phyloP scores from a whole-genome alignment of 208 protist species.

The Phytomonas sp. region DNA sequence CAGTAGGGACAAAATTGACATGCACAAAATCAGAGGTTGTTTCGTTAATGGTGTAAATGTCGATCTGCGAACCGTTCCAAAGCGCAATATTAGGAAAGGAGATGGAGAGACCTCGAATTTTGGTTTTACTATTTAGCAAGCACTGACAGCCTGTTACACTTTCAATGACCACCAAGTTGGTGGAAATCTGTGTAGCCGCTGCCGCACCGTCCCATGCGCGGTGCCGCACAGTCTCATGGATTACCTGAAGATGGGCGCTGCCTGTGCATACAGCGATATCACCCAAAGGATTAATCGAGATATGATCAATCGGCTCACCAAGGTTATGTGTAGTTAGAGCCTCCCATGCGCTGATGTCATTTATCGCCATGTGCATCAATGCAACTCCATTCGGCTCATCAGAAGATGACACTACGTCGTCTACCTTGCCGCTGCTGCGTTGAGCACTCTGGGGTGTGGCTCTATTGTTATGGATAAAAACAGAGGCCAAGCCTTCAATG shows the following conservation, averaged over 20 bases:
- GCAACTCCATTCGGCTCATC: not conserved
- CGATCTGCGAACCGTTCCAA: conserved; percentile 85
- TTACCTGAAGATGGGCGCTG: conserved; percentile 55
- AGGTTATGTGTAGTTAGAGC: conserved; percentile 60
- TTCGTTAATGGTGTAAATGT: conserved; percentile 86
- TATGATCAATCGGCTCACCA: conserved; percentile 44
- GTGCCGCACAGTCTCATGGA: conserved; percentile 82
- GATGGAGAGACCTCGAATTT: conserved; percentile 73
- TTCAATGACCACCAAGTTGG: conserved; percentile 81
- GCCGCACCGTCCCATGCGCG: conserved; percentile 77
- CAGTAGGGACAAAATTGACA: conserved; percentile 60
- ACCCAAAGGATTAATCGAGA: conserved; percentile 44
- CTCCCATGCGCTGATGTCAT: conserved; percentile 41
- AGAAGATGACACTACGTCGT: not conserved
- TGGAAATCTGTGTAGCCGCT: conserved; percentile 80
- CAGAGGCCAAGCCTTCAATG: conserved; percentile 49
- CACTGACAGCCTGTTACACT: conserved; percentile 79
- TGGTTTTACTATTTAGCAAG: conserved; percentile 58
- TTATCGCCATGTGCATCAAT: not conserved
- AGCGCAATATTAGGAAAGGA: conserved; percentile 80
- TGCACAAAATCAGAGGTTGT: conserved; percentile 56
- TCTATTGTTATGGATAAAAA: conserved; percentile 29
- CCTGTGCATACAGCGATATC: conserved; percentile 48
- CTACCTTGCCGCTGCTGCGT: not conserved
- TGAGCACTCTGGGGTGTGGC: not conserved